Percentiles rank a stretch among this genome's conserved stretches.
These are phyloP conservation scores for Pulveroboletus frians DNA, from an alignment of 768 basidiomycete species.

Conservation along the genomic window DNA sequence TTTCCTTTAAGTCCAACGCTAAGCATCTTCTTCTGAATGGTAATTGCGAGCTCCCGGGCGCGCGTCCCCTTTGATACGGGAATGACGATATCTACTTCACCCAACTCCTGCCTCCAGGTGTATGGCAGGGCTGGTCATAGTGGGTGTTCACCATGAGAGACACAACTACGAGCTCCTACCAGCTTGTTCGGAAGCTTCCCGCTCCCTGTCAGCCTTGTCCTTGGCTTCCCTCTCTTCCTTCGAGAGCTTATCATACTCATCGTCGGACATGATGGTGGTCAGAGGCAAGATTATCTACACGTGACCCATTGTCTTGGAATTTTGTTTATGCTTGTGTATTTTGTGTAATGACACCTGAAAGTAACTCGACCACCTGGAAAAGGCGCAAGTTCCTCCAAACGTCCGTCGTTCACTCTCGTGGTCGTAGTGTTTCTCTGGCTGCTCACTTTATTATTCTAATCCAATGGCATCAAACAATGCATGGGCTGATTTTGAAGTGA, in stretches of 20 bases:
- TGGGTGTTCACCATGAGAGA: constrained; percentile 15
- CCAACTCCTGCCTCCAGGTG: constrained; percentile 84
- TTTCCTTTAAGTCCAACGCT: constrained; percentile 81
- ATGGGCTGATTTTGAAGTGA: constrained; percentile 75
- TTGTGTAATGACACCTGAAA: constrained; percentile 17
- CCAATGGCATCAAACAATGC: constrained; percentile 57
- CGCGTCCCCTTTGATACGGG: constrained; percentile 87
- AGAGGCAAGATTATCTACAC: constrained; percentile 22
- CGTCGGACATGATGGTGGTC: constrained; percentile 34
- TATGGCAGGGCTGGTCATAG: constrained; percentile 74
- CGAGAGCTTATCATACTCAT: constrained; percentile 71
- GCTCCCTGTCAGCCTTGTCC: constrained; percentile 62
- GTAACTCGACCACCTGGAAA: constrained; percentile 12
- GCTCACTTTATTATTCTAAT: constrained; percentile 4
- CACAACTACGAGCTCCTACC: constrained; percentile 45
- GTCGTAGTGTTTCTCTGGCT: constrained; percentile 8
- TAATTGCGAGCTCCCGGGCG: constrained; percentile 66
- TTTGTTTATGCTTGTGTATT: constrained; percentile 35
- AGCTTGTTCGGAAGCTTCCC: constrained; percentile 78
- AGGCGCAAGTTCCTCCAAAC: constrained; percentile 6
- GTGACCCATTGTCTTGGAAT: constrained; percentile 15
- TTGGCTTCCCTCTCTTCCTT: constrained; percentile 69
- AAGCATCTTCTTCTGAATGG: constrained; percentile 77
- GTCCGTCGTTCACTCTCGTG: constrained; percentile 5
- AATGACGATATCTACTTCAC: constrained; percentile 77